These are phyloP conservation scores for Capsicum chinense DNA, from an alignment of 257 asterid species.

Conservation along the genomic window DNA sequence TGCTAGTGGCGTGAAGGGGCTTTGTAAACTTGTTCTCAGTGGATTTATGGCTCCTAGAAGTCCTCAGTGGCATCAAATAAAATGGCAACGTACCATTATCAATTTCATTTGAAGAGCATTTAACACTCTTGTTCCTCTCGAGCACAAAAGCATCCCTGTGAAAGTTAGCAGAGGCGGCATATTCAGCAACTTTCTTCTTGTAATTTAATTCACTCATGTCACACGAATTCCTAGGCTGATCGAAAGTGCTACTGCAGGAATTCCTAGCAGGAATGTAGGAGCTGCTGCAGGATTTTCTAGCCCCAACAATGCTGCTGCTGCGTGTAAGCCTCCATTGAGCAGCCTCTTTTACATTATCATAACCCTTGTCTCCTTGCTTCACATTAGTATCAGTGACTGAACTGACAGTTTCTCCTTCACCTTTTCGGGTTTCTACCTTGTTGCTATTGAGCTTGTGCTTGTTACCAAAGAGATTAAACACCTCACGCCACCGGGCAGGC, in stretches of 20 bases:
- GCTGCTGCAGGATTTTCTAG: conserved; percentile 45
- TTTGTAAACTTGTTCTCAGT: conserved; percentile 53
- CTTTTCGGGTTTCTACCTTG: conserved; percentile 38
- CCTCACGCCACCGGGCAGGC: conserved; percentile 65
- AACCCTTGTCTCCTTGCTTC: conserved; percentile 47
- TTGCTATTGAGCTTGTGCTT: conserved; percentile 51
- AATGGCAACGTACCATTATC: conserved; percentile 60
- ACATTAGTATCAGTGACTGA: conserved; percentile 34
- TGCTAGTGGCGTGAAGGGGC: conserved; percentile 49
- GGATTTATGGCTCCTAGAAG: conserved; percentile 54
- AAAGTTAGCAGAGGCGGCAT: conserved; percentile 40
- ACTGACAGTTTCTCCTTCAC: conserved; percentile 40
- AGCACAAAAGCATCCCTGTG: conserved; percentile 53
- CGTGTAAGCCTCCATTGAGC: conserved; percentile 59
- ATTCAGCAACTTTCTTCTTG: conserved; percentile 57
- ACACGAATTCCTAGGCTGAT: conserved; percentile 57
- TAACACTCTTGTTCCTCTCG: conserved; percentile 51
- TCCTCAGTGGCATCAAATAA: conserved; percentile 82
- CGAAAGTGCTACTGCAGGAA: conserved; percentile 59
- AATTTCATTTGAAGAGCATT: conserved; percentile 45
- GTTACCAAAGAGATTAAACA: conserved; percentile 66
- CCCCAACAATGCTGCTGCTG: conserved; percentile 60
- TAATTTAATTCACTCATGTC: conserved; percentile 54
- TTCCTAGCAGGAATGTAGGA: conserved; percentile 42
- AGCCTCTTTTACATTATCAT: conserved; percentile 38